phyloP scores from a whole-genome alignment of 257 asterid species.

The Solanum pimpinellifolium region DNA sequence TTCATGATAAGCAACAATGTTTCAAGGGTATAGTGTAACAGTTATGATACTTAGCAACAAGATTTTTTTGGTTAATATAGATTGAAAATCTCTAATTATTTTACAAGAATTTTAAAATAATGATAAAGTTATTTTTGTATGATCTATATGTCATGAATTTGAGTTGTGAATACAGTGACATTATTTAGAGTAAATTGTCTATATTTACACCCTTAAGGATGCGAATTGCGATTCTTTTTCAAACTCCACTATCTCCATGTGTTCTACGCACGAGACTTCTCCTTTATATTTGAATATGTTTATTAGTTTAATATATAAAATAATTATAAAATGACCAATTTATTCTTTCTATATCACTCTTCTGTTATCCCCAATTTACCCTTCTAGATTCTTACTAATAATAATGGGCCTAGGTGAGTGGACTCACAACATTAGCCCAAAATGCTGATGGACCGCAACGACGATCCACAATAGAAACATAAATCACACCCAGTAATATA shows the following conservation, averaged over 20 bases:
- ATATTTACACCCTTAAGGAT: rapidly evolving
- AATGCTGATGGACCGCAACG: neutral
- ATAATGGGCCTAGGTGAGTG: neutral
- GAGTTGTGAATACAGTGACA: rapidly evolving
- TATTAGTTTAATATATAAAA: neutral
- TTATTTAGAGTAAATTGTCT: neutral
- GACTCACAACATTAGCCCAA: neutral
- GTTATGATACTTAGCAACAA: neutral
- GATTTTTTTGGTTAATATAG: neutral
- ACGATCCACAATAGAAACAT: neutral
- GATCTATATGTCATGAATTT: rapidly evolving
- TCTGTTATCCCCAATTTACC: neutral
- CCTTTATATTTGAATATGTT: neutral
- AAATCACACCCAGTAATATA: neutral
- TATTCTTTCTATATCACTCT: neutral
- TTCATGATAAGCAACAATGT: neutral
- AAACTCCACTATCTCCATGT: rapidly evolving
- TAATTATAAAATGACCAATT: neutral
- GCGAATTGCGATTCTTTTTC: rapidly evolving
- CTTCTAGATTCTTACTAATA: neutral
- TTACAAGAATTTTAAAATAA: rapidly evolving
- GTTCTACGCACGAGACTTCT: too few species aligned
- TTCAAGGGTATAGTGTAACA: neutral
- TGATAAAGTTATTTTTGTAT: neutral
- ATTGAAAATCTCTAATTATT: neutral